Percentiles rank a stretch among this genome's conserved stretches.
phyloP scores from a whole-genome alignment of 2,329 filamentous ascomycete genomes.

The Neopestalotiopsis sp. region DNA sequence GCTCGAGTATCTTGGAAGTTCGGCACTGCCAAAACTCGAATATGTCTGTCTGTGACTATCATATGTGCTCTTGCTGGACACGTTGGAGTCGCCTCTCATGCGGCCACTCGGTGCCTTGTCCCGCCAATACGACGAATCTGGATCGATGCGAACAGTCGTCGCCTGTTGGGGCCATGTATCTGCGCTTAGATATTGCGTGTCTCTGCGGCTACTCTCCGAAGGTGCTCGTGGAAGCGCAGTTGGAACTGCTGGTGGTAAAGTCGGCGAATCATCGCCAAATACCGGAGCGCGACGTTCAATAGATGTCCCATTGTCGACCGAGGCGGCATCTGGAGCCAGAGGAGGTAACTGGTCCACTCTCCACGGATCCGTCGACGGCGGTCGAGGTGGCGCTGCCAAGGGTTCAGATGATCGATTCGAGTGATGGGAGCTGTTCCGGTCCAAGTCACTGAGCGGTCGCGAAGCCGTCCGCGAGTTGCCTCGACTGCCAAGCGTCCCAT shows the following conservation, averaged over 20 bases:
- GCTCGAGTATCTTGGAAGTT: slow-evolving; percentile 16
- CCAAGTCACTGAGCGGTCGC: slow-evolving; percentile 25
- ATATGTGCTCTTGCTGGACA: not conserved
- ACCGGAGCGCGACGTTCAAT: slow-evolving; percentile 31
- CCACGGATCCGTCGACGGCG: slow-evolving; percentile 51
- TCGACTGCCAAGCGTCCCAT: slow-evolving; percentile 20
- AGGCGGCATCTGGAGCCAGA: slow-evolving; percentile 24
- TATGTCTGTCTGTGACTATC: slow-evolving; percentile 8
- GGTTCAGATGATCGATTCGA: slow-evolving; percentile 30
- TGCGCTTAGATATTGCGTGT: not conserved
- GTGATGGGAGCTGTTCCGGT: slow-evolving; percentile 31
- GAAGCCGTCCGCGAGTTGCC: slow-evolving; percentile 19
- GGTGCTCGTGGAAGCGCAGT: not conserved
- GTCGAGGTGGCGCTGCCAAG: slow-evolving; percentile 37
- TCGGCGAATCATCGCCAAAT: slow-evolving; percentile 35
- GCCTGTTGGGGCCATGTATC: not conserved
- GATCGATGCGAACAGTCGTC: not conserved
- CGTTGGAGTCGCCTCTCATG: slow-evolving; percentile 4
- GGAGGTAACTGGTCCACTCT: slow-evolving; percentile 39
- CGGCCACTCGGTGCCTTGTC: slow-evolving; percentile 5
- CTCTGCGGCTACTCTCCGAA: slow-evolving; percentile 19
- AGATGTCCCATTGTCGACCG: slow-evolving; percentile 25
- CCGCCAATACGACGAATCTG: slow-evolving; percentile 7
- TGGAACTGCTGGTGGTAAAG: slow-evolving; percentile 26
- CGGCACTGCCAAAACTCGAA: slow-evolving; percentile 4